These are phyloP conservation scores for Anaeramoeba flamelloides DNA, from an alignment of 78 protist genomes.

Conservation along the genomic window DNA sequence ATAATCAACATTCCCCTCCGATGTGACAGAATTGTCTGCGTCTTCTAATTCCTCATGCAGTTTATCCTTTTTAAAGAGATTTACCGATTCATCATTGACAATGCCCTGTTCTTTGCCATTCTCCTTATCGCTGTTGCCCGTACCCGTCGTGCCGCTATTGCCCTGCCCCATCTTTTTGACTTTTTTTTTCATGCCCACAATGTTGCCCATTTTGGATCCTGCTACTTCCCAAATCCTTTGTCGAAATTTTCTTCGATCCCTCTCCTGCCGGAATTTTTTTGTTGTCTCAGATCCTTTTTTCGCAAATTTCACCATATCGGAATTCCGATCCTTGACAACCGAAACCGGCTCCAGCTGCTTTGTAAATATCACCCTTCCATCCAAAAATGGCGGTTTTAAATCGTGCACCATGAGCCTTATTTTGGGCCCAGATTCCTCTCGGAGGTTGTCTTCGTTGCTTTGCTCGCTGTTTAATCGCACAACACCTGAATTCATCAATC, in stretches of 20 bases:
- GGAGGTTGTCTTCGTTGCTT: background rate
- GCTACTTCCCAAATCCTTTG: slow-evolving; percentile 33
- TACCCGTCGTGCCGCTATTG: background rate
- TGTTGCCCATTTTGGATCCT: slow-evolving; percentile 40
- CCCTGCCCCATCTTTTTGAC: background rate
- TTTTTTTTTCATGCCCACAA: slow-evolving; percentile 38
- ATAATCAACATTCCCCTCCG: slow-evolving; percentile 21
- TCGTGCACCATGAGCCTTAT: slow-evolving; percentile 47
- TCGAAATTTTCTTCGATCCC: slow-evolving; percentile 19
- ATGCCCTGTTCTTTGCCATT: background rate
- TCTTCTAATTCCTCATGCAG: too few species aligned
- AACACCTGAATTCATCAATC: slow-evolving; percentile 6
- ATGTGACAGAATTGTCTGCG: background rate
- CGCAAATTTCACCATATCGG: slow-evolving; percentile 66
- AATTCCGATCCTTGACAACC: slow-evolving; percentile 69
- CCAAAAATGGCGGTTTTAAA: slow-evolving; percentile 75
- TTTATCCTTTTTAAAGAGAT: too few species aligned
- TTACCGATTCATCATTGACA: too few species aligned
- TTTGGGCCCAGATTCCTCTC: slow-evolving; percentile 3
- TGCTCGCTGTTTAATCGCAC: background rate
- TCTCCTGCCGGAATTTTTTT: slow-evolving; percentile 36
- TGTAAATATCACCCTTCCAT: slow-evolving; percentile 42
- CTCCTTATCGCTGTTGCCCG: background rate
- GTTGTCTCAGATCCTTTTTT: slow-evolving; percentile 45
- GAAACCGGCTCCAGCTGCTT: slow-evolving; percentile 44